Percentiles rank a stretch among this genome's conserved stretches.
These are phyloP conservation scores for Angophora floribunda DNA, from an alignment of 345 rosid genomes.

Conservation along the genomic window DNA sequence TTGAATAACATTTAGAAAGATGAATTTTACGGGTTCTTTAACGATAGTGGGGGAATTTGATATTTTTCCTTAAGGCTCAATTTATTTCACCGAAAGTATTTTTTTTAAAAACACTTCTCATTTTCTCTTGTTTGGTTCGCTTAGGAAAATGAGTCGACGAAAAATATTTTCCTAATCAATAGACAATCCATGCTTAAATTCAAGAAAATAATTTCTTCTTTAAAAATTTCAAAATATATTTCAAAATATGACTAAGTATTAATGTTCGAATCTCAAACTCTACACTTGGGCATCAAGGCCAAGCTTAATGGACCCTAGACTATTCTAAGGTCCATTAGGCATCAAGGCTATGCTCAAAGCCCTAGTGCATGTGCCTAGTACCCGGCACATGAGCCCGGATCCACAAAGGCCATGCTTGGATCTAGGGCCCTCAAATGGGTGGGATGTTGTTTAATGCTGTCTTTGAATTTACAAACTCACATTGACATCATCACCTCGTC, in stretches of 20 bases:
- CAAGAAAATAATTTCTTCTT: too few species aligned
- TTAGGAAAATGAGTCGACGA: rapidly evolving
- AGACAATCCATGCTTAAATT: too few species aligned
- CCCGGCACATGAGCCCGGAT: background rate
- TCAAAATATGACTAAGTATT: background rate
- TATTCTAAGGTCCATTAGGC: rapidly evolving
- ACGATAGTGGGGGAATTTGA: background rate
- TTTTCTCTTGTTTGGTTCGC: background rate
- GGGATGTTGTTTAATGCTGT: background rate
- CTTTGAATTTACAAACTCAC: background rate
- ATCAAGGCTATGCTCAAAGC: background rate
- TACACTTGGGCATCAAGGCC: background rate
- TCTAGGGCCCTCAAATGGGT: background rate
- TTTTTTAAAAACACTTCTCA: background rate
- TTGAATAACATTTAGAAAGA: background rate
- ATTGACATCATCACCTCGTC: background rate
- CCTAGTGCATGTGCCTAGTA: background rate
- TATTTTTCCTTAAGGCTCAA: rapidly evolving
- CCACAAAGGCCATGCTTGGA: background rate
- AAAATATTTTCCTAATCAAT: too few species aligned
- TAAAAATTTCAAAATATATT: too few species aligned
- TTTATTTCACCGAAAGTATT: rapidly evolving
- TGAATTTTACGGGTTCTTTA: background rate
- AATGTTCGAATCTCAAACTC: background rate
- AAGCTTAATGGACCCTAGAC: background rate